Base-by-base conservation (phyloP, 306 rosid species). In the Crotalaria pallida region DNA sequence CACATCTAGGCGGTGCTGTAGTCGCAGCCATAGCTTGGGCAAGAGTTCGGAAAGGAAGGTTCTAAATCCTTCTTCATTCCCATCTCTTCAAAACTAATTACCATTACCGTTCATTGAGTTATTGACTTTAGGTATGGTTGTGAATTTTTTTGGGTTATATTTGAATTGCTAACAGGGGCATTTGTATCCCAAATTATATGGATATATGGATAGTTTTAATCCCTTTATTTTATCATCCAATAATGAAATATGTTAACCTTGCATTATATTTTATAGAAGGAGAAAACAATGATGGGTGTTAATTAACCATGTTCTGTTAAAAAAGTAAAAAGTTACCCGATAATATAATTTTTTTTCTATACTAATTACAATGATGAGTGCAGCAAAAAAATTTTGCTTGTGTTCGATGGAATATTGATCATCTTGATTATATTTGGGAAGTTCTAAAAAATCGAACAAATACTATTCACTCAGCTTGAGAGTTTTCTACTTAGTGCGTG, bases 11-110 rank as follows among this genome's bases (percentile, higher is more conserved):
- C 4, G 98, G 98, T 61, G 90, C 92, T 7, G 89, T 84, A 36
- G 96, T 88, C 72, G 98, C 97, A 56, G 96, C 97, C 77, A 22
- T 87, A 51, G 86, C 95, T 24, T 90, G 97, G 97, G 85, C 87
- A 10, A 60, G 85, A 68, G 24, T 88, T 67, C 84, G 96, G 53
- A 88, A n/a, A 82, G 87, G 95, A 58, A 84, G 92, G 59, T 86
- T 91, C 80, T 90, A 77, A 81, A 22, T 49, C 47, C 41, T 23
- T 60, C 33, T 83, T 49, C 66, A 45, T 33, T 83, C 43, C 66
- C 24, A 60, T 45, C 70, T 43, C 17, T 7, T 57, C 44, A 36
- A 71, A 59, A 52, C 56, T 31, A 5, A 7, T 4, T 23, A 48
- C 44, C 16, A 7, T 22, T 27, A 43, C 40, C 9, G 8, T 36